phyloP scores from a whole-genome alignment of 345 rosid species.

The Citrus unshiu region DNA sequence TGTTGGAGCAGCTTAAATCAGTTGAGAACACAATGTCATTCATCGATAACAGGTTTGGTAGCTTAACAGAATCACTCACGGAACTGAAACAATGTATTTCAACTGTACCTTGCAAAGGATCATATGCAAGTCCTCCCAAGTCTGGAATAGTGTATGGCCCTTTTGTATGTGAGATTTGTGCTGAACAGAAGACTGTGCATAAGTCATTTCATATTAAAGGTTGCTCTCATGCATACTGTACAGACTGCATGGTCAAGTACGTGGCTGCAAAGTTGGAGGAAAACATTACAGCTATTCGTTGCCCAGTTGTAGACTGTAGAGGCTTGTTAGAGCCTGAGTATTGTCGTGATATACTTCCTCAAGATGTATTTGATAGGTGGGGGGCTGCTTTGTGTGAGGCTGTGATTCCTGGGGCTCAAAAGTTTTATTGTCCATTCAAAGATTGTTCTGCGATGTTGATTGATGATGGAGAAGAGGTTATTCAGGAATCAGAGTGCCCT shows the following conservation, averaged over 20 bases:
- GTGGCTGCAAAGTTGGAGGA: conserved; percentile 36
- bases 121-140: neutral
- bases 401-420: conserved; percentile 26
- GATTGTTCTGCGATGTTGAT: conserved; percentile 48
- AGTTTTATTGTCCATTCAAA: conserved; percentile 35
- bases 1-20: neutral
- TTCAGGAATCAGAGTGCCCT: conserved; percentile 36
- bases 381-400: conserved; percentile 46
- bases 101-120: neutral
- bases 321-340: conserved; percentile 36
- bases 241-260: conserved; percentile 31
- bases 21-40: neutral
- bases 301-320: conserved; percentile 35
- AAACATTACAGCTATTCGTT: conserved; percentile 25
- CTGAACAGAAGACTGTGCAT: conserved; percentile 8
- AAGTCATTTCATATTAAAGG: conserved; percentile 29
- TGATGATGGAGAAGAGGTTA: conserved; percentile 20
- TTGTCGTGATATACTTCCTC: conserved; percentile 25
- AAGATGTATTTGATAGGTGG: conserved; percentile 36
- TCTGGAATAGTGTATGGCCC: neutral
- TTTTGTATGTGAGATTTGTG: conserved; percentile 38
- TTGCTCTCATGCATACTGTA: conserved; percentile 43
- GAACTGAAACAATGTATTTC: neutral
- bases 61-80: neutral
- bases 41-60: neutral